Evolutionary conservation across 2,329 filamentous ascomycete genomes (phyloP), one percentile per base, ranked within the genome.

Genomic region (Aspergillus sp.): DNA sequence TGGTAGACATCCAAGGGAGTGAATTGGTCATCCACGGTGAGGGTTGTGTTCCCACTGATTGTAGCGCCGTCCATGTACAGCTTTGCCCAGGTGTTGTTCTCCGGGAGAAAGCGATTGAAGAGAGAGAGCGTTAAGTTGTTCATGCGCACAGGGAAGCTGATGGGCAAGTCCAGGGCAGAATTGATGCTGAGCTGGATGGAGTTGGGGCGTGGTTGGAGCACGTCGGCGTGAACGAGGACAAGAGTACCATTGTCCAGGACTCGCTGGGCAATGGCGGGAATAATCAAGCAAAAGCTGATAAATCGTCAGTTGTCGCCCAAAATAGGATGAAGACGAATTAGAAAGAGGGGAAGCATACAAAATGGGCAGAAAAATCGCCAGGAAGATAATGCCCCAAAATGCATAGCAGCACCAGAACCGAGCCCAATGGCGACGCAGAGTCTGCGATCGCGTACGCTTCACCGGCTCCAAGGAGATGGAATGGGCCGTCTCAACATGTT

Each of bases 181-280:
- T 68, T 47, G 25, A 80, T 64, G 1, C 71, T 73, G 36, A 79
- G 66, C 7, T 68, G 48, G 11, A 79, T 64, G 2, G 68, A 68
- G 15, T 76, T 66, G 13, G 70, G 70, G 2, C 68, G 69, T 10
- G 77, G 72, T 15, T 76, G 69, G 55, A 76, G 61, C 21, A 80
- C 68, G 0, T 67, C 64, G 1, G 75, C 74, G 49, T 67, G 66
- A 62, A 73, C 70, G 36, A 80, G 71, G 2, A 77, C 70, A 5
- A 80, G 67, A 15, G 68, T 58, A 3, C 75, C 74, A 49, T 73
- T 71, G 54, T 78, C 63, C 19, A 79, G 70, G 15, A 79, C 70
- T 32, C 70, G 62, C 47, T 79, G 77, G 0, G 77, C 76, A 36
- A 79, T 69, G 10, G 75, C 76, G n/a, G 77, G 77, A 7, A 79